Evolutionary conservation across 176 grass and related monocot species (phyloP).

Genomic region (Paspalum notatum): DNA sequence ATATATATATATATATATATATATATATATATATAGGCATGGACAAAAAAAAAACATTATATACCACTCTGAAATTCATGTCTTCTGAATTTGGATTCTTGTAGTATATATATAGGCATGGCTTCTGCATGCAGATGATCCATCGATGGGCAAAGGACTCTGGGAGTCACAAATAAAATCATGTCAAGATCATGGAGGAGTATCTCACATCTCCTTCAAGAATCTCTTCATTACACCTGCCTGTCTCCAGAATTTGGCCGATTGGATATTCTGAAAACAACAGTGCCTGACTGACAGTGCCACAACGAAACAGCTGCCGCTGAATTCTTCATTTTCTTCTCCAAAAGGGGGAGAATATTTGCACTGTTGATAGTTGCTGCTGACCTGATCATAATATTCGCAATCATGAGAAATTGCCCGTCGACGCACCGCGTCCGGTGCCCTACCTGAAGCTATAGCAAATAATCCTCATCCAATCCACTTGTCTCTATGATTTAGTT

Average conservation of each 20-base stretch:
- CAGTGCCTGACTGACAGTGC: slow-evolving; percentile 35
- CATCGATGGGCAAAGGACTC: background rate
- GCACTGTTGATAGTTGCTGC: slow-evolving; percentile 34
- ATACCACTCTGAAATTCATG: background rate
- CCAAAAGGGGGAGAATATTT: slow-evolving; percentile 42
- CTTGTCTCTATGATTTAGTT: slow-evolving; percentile 20
- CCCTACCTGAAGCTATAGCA: slow-evolving; percentile 46
- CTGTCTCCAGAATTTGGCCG: slow-evolving; percentile 24
- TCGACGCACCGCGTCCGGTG: slow-evolving; percentile 58
- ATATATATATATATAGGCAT: background rate
- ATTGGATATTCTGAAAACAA: slow-evolving; percentile 52
- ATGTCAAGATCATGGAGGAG: slow-evolving; percentile 36
- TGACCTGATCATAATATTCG: slow-evolving; percentile 57
- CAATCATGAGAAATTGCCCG: slow-evolving; percentile 44
- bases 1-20: background rate
- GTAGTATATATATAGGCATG: no score
- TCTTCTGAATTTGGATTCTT: no score
- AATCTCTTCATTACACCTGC: slow-evolving; percentile 41
- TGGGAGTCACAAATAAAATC: background rate
- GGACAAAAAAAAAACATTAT: background rate
- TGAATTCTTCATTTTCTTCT: slow-evolving; percentile 5
- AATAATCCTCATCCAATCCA: slow-evolving; percentile 40
- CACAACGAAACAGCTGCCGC: slow-evolving; percentile 34
- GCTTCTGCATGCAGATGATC: no score
- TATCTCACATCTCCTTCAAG: slow-evolving; percentile 42